These are phyloP conservation scores for Teunomyces barrocoloradensis DNA, from an alignment of 805 yeast species.

Conservation along the genomic window DNA sequence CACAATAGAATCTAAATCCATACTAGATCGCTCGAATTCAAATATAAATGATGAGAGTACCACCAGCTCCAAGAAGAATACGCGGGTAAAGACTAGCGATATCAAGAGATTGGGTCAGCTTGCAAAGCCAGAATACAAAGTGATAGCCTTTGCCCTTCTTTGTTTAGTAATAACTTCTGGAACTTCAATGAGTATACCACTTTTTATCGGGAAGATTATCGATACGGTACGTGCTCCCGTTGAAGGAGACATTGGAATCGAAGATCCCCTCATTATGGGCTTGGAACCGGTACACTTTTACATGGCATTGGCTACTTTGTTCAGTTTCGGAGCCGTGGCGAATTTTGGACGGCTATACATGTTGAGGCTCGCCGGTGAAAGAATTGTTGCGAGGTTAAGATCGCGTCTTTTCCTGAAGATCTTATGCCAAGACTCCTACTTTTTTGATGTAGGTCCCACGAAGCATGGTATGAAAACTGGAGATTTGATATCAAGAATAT, in stretches of 20 bases:
- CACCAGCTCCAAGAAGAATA: neutral
- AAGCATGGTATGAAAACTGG: slow-evolving; percentile 65
- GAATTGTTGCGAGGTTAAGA: slow-evolving; percentile 80
- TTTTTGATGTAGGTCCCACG: slow-evolving; percentile 74
- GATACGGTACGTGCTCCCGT: slow-evolving; percentile 55
- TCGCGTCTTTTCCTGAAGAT: slow-evolving; percentile 73
- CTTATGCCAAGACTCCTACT: slow-evolving; percentile 81
- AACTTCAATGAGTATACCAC: slow-evolving; percentile 77
- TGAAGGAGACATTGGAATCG: slow-evolving; percentile 9
- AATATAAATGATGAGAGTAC: neutral
- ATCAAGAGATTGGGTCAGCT: slow-evolving; percentile 19
- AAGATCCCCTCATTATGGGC: slow-evolving; percentile 41
- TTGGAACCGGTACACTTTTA: slow-evolving; percentile 64
- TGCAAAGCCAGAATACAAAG: slow-evolving; percentile 13
- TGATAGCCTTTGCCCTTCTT: slow-evolving; percentile 49
- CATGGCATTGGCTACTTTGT: slow-evolving; percentile 56
- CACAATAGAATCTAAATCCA: neutral
- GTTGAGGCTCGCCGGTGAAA: slow-evolving; percentile 79
- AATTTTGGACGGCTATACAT: slow-evolving; percentile 79
- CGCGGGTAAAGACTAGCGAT: slow-evolving; percentile 11
- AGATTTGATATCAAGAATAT: slow-evolving; percentile 82
- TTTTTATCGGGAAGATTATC: slow-evolving; percentile 79
- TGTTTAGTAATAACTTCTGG: slow-evolving; percentile 71
- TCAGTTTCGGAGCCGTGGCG: slow-evolving; percentile 71
- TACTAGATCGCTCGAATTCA: neutral